Base-by-base conservation (phyloP, 352 stramenopile genomes). In the Aphanomyces astaci region DNA sequence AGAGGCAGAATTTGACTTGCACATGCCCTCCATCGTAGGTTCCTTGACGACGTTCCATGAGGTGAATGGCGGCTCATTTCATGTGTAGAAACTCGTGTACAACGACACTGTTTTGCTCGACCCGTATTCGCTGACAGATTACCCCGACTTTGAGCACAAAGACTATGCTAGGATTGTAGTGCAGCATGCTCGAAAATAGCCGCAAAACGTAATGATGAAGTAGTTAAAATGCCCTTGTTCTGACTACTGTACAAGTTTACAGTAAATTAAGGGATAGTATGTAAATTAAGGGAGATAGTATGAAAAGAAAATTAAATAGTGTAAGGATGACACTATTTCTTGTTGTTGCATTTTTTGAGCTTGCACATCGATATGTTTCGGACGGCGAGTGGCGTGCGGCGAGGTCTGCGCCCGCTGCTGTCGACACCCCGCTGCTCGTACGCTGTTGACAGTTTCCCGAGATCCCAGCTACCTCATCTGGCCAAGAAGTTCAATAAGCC, bases 41-140 rank as follows among this genome's bases (percentile, higher is more conserved):
- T 36, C 24, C 19, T 36, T 10, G 56, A 2, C 15, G 0, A 31
- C 4, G 1, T 57, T 9, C 22, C 11, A 25, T 25, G n/a, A n/a
- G n/a, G n/a, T n/a, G n/a, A n/a, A n/a, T n/a, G n/a, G n/a, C n/a
- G n/a, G n/a, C n/a, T n/a, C n/a, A n/a, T 43, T 43, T 7, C 36
- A 11, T 39, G 19, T 15, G 33, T 60, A 68, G 62, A 68, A 59
- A 45, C 51, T 68, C 9, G 9, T 68, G 24, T 45, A 59, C 33
- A 24, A 22, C 9, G 62, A 68, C 22, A 40, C 27, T 10, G n/a
- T 31, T 3, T 22, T 68, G 32, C n/a, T 68, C 48, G 62, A 68
- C 27, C 62, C 62, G 11, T 68, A 68, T 17, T 46, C 62, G 11
- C 49, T 68, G 28, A 68, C 62, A 60, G 62, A 68, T 28, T 68